Conservation (phyloP, 495 filamentous ascomycete genomes). For the Cercophora samala region DNA sequence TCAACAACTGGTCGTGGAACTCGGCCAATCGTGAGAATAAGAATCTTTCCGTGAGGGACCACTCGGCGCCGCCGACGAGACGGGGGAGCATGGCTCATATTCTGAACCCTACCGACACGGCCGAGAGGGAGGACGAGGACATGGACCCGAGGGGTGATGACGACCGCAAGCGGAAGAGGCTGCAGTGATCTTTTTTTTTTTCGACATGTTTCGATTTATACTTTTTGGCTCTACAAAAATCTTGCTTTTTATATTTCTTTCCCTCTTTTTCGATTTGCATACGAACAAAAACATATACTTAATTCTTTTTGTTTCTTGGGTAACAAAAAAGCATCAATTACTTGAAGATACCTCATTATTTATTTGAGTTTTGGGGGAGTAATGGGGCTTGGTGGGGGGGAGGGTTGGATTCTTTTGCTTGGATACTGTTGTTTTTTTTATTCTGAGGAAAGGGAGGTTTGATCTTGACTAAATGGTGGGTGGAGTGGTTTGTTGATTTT, state of each 20-base stretch:
- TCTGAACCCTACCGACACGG: conserved; percentile 64
- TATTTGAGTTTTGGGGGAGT: neutral
- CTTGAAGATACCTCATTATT: neutral
- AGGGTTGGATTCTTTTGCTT: neutral
- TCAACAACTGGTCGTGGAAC: conserved; percentile 56
- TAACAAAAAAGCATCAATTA: neutral
- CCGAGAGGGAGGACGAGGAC: conserved; percentile 46
- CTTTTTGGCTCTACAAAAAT: neutral
- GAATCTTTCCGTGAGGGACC: conserved; percentile 48
- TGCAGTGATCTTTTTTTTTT: conserved; percentile 38
- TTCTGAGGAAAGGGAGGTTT: neutral
- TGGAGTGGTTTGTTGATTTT: no score
- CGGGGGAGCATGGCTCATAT: conserved; percentile 61
- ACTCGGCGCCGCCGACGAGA: conserved; percentile 54
- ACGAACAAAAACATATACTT: conserved; percentile 1
- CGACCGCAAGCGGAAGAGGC: conserved; percentile 77
- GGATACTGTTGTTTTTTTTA: neutral
- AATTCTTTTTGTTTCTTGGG: conserved; percentile 9
- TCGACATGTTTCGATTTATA: no score
- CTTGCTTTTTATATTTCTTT: neutral
- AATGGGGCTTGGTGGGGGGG: neutral
- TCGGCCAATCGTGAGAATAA: conserved; percentile 43
- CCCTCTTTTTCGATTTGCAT: no score
- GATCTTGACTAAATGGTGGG: no score
- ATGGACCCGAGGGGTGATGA: conserved; percentile 46